Conservation (phyloP, 129 eudicot genomes). For the Arctium minus region DNA sequence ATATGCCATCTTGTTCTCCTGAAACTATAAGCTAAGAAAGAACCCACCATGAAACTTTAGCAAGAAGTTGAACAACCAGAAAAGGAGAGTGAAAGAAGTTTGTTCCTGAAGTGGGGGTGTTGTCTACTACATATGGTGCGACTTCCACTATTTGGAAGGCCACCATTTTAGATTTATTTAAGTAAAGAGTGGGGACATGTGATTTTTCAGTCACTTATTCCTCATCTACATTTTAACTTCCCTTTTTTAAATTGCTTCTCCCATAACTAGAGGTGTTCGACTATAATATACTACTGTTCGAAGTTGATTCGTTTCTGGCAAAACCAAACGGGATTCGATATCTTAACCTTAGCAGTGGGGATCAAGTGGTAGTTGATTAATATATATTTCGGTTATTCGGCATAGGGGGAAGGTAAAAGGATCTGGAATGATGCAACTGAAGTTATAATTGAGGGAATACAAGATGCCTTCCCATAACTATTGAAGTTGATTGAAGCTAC, state of each 20-base stretch:
- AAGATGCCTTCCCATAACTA: neutral
- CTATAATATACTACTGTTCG: neutral
- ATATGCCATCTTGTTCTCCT: conserved; percentile 30
- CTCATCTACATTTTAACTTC: conserved; percentile 25
- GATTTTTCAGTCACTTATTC: conserved; percentile 31
- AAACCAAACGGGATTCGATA: neutral
- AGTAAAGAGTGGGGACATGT: conserved; percentile 25
- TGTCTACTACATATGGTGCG: conserved; percentile 24
- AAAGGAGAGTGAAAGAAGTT: neutral
- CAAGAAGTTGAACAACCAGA: conserved; percentile 5
- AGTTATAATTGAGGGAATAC: neutral
- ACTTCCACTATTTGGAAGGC: conserved; percentile 31
- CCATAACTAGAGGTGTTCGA: neutral
- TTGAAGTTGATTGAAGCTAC: neutral
- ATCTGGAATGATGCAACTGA: neutral
- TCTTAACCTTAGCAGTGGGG: neutral
- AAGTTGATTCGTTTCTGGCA: neutral
- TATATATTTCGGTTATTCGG: neutral
- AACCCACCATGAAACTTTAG: conserved; percentile 34
- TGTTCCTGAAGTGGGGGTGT: conserved; percentile 27
- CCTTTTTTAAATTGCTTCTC: conserved; percentile 13
- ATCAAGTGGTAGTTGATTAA: neutral
- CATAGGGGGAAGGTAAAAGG: neutral
- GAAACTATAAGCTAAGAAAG: conserved; percentile 10
- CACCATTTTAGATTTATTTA: conserved; percentile 7